Evolutionary conservation across 2,329 filamentous ascomycete species (phyloP).

Genomic region (Phialocephala subalpina): DNA sequence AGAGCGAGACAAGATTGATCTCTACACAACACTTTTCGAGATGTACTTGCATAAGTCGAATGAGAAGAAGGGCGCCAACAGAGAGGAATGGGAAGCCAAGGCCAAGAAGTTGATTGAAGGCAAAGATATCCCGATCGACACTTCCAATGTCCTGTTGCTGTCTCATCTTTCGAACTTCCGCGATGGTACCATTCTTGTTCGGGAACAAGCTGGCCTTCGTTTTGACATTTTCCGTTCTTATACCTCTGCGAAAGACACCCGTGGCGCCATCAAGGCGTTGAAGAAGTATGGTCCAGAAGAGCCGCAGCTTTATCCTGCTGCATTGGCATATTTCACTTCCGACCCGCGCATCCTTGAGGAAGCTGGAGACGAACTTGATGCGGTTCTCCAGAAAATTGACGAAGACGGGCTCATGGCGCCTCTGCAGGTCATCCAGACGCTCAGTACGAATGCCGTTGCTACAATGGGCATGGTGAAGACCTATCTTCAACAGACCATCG

Average conservation of each 20-base stretch:
- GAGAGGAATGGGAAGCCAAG: constrained; percentile 86
- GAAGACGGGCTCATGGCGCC: constrained; percentile 93
- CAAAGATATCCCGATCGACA: constrained; percentile 85
- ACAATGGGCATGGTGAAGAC: constrained; percentile 98
- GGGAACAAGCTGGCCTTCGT: constrained; percentile 89
- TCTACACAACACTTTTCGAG: constrained; percentile 95
- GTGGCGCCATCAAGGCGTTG: constrained; percentile 87
- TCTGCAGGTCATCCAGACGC: constrained; percentile 92
- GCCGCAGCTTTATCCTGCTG: constrained; percentile 90
- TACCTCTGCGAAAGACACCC: constrained; percentile 89
- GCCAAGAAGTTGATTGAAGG: constrained; percentile 89
- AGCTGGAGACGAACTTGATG: constrained; percentile 84
- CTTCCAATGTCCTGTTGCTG: constrained; percentile 90
- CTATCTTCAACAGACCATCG: constrained; percentile 89
- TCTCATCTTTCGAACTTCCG: constrained; percentile 92
- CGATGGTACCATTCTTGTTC: constrained; percentile 90
- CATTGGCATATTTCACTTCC: constrained; percentile 92
- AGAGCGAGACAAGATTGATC: constrained; percentile 79
- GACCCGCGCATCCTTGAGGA: constrained; percentile 83
- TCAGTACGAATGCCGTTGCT: constrained; percentile 81
- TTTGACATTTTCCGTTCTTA: constrained; percentile 98
- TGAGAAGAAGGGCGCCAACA: constrained; percentile 73
- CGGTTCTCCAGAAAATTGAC: constrained; percentile 85
- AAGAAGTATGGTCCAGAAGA: constrained; percentile 92
- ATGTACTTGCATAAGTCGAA: constrained; percentile 95